A percentile compares a stretch with the other conserved stretches of the same genome.
phyloP scores from a whole-genome alignment of 1,139 yeast genomes.

The Debaryomycetaceae sp. region DNA sequence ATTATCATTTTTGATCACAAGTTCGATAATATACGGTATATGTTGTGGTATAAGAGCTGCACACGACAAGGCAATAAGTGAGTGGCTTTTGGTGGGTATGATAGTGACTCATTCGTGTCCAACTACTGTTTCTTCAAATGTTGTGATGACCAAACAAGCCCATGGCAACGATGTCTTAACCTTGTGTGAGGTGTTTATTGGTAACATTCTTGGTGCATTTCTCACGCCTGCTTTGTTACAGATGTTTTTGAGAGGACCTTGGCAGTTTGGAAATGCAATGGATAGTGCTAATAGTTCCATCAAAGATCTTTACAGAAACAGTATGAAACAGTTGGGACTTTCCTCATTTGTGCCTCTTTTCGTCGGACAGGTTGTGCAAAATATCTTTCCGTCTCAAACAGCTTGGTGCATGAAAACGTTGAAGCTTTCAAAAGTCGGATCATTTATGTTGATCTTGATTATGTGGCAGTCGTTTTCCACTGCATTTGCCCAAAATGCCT shows the following conservation, averaged over 20 bases:
- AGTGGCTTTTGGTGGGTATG: constrained; percentile 75
- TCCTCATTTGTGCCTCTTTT: constrained; percentile 80
- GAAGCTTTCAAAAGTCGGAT: constrained; percentile 67
- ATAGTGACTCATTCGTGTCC: constrained; percentile 85
- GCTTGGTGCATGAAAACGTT: constrained; percentile 59
- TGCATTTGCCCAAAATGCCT: constrained; percentile 80
- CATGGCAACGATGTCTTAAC: constrained; percentile 79
- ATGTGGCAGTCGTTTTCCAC: constrained; percentile 88
- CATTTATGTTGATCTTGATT: constrained; percentile 71
- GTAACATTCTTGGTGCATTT: constrained; percentile 81
- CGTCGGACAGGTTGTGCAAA: constrained; percentile 83
- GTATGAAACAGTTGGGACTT: constrained; percentile 82
- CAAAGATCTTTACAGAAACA: constrained; percentile 60
- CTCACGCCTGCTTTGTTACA: constrained; percentile 82
- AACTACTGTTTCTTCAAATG: constrained; percentile 86
- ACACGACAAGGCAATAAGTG: constrained; percentile 54
- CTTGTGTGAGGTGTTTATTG: constrained; percentile 79
- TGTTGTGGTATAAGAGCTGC: constrained; percentile 65
- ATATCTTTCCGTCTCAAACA: constrained; percentile 60
- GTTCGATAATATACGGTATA: constrained; percentile 72
- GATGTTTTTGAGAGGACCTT: constrained; percentile 57
- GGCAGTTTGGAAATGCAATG: constrained; percentile 84
- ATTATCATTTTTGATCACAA: constrained; percentile 70
- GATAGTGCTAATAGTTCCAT: constrained; percentile 40
- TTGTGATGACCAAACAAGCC: constrained; percentile 84